Evolutionary conservation across 129 eudicot species (phyloP).

Genomic region (Heracleum sosnowskyi): DNA sequence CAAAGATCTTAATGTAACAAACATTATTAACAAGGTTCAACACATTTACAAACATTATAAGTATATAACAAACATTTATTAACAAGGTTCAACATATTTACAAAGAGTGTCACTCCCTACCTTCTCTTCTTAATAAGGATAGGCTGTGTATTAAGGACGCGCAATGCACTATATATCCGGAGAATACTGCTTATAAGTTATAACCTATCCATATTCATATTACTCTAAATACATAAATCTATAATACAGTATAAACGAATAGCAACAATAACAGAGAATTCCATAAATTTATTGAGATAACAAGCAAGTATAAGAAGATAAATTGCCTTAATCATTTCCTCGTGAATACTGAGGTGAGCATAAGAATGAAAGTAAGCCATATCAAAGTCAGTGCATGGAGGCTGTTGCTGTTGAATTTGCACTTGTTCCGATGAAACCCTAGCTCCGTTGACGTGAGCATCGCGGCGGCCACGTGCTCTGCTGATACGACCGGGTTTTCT

Average conservation of each 20-base stretch:
- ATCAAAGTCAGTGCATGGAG: conserved; percentile 87
- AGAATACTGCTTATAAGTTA: too few relatives aligned
- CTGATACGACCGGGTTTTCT: conserved; percentile 36
- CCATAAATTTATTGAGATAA: not conserved
- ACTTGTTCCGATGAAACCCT: conserved; percentile 38
- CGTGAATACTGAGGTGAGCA: conserved; percentile 92
- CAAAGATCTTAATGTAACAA: too few relatives aligned
- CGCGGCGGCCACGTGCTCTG: conserved; percentile 27
- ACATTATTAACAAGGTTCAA: too few relatives aligned
- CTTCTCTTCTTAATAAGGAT: too few relatives aligned
- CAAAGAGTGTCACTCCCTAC: too few relatives aligned
- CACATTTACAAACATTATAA: too few relatives aligned
- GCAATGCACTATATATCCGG: too few relatives aligned
- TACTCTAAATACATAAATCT: too few relatives aligned
- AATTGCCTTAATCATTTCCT: conserved; percentile 86
- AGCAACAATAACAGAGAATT: not conserved
- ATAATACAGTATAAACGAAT: not conserved
- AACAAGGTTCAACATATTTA: too few relatives aligned
- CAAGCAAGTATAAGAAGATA: not conserved
- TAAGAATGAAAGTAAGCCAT: conserved; percentile 86
- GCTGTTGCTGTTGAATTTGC: conserved; percentile 1
- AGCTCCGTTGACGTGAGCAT: not conserved
- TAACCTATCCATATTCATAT: too few relatives aligned
- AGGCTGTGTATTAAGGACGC: too few relatives aligned
- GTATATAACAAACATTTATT: too few relatives aligned